phyloP scores from a whole-genome alignment of 1,284 basidiomycete genomes.

The Amylostereum areolatum region DNA sequence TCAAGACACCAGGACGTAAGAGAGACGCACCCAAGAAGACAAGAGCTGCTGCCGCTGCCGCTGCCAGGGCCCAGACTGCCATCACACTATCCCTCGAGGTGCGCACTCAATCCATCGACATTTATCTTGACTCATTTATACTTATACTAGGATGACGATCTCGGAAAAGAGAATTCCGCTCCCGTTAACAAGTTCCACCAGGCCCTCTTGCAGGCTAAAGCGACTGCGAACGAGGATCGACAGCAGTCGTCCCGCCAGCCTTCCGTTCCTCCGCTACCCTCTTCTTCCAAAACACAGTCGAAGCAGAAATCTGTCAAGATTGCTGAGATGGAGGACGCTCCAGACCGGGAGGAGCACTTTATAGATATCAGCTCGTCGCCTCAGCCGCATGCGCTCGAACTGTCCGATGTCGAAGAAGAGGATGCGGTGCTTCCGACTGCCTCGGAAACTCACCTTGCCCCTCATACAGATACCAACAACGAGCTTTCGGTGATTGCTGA shows the following conservation, averaged over 20 bases:
- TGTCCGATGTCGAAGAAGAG: constrained; percentile 3
- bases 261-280: background rate
- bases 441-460: background rate
- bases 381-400: background rate
- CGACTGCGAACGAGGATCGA: constrained; percentile 1
- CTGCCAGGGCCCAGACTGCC: constrained; percentile 39
- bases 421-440: background rate
- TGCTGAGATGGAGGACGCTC: background rate
- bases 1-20: constrained; percentile 76
- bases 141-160: constrained; percentile 18
- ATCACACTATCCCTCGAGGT: constrained; percentile 43
- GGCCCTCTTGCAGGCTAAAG: constrained; percentile 36
- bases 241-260: background rate
- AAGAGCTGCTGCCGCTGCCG: constrained; percentile 33
- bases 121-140: constrained; percentile 2
- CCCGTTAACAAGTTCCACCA: constrained; percentile 47
- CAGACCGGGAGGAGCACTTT: constrained; percentile 4
- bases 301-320: constrained; percentile 7
- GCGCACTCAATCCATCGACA: constrained; percentile 10
- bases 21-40: constrained; percentile 47
- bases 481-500: constrained; percentile 67
- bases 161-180: constrained; percentile 34
- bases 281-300: background rate
- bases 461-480: constrained; percentile 13
- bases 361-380: constrained; percentile 8